A percentile compares a stretch with the other conserved stretches of the same genome.
Evolutionary conservation across 768 basidiomycete species (phyloP).

Genomic region (Lactarius pseudohatsudake): DNA sequence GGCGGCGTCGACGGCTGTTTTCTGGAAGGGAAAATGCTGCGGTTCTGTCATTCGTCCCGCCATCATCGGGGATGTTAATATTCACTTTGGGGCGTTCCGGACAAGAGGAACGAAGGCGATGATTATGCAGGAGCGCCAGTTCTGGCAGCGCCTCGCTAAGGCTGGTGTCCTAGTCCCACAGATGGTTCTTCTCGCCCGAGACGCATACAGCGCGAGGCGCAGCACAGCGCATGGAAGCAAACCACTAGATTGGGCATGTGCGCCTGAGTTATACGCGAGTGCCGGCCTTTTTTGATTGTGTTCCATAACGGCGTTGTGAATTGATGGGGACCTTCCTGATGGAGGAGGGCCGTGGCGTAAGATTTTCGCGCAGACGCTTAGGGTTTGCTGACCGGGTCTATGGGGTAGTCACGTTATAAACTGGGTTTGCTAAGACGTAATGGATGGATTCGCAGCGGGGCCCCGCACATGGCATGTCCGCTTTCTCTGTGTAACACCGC

Average conservation of each 20-base stretch:
- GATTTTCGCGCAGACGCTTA: slow-evolving; percentile 22
- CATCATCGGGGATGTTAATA: slow-evolving; percentile 80
- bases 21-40: slow-evolving; percentile 44
- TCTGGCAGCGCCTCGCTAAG: slow-evolving; percentile 62
- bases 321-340: slow-evolving; percentile 27
- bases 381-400: not conserved
- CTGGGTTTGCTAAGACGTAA: not conserved
- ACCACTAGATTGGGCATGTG: slow-evolving; percentile 47
- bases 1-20: slow-evolving; percentile 22
- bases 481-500: not conserved
- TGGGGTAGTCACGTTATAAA: not conserved
- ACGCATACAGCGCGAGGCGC: slow-evolving; percentile 26
- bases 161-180: slow-evolving; percentile 66
- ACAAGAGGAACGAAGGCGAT: slow-evolving; percentile 25
- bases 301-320: not conserved
- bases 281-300: not conserved
- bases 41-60: slow-evolving; percentile 70
- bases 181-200: slow-evolving; percentile 48
- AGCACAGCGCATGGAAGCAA: slow-evolving; percentile 14
- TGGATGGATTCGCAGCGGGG: not conserved
- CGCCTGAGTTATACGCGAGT: slow-evolving; percentile 56
- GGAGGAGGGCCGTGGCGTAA: slow-evolving; percentile 14
- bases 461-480: not conserved
- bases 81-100: slow-evolving; percentile 50
- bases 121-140: slow-evolving; percentile 51